Conservation (phyloP, 2,329 filamentous ascomycete genomes). For the Trichoderma asperellum region DNA sequence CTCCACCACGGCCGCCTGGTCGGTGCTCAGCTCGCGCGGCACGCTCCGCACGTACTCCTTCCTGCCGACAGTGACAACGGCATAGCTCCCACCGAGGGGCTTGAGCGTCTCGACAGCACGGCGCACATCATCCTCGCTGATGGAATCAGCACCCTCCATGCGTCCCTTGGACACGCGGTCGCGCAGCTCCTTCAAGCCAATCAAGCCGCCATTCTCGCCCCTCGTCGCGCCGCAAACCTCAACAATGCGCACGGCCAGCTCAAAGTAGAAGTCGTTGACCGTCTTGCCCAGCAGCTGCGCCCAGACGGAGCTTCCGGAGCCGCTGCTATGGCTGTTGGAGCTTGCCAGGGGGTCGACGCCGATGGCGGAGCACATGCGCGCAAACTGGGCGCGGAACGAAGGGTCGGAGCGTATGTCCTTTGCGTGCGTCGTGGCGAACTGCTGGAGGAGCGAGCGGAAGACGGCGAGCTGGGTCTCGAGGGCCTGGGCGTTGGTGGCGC, state of each 20-base stretch:
- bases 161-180: constrained; percentile 73
- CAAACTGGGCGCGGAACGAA: constrained; percentile 93
- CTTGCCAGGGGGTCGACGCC: constrained; percentile 88
- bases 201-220: constrained; percentile 88
- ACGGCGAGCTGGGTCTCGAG: constrained; percentile 92
- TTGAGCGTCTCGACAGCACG: constrained; percentile 85
- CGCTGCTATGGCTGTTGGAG: constrained; percentile 39
- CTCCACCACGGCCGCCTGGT: constrained; percentile 91
- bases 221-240: constrained; percentile 88
- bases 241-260: constrained; percentile 92
- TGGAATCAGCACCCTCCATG: constrained; percentile 75
- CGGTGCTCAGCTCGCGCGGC: constrained; percentile 91
- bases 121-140: constrained; percentile 91
- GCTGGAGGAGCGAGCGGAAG: constrained; percentile 92
- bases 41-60: constrained; percentile 89
- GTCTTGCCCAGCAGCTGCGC: constrained; percentile 86
- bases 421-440: constrained; percentile 92
- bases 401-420: constrained; percentile 96
- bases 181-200: constrained; percentile 79
- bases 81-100: constrained; percentile 87
- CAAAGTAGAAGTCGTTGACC: constrained; percentile 98
- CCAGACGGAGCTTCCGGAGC: constrained; percentile 71
- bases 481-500: constrained; percentile 79
- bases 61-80: constrained; percentile 79
- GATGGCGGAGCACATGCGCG: constrained; percentile 96